Evolutionary conservation across 495 filamentous ascomycete genomes (phyloP), one percentile per base, ranked within the genome.

Genomic region (Chaetomium tenue): DNA sequence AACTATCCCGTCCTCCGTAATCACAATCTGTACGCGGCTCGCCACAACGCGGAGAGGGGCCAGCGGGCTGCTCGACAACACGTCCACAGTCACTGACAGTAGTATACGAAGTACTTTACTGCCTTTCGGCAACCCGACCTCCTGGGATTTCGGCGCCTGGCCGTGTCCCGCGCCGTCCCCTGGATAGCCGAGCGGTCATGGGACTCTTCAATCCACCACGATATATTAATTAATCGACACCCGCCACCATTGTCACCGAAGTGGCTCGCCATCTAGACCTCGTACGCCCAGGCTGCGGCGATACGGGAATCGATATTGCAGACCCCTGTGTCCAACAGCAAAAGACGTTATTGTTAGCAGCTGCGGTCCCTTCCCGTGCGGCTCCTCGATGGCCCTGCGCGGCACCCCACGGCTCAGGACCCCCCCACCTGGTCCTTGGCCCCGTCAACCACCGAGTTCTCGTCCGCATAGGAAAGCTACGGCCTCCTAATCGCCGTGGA

Each of bases 221-320:
- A 66, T 69, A 71, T 65, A 71, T 65, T 44, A 44, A 72, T 72
- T 72, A 71, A 67, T 65, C 70, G 66, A 28, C 66, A 66, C 64
- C 68, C 53, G 42, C 28, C 57, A 40, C 22, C 22, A 40, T 47
- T 16, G 40, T 42, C 37, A 42, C 39, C 47, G n/a, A 13, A 23
- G 5, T 44, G 54, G 46, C 44, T 58, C 58, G 37, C n/a, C 37
- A 40, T 68, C 66, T 68, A 62, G 64, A 61, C 68, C 64, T 58
- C 47, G n/a, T 25, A 20, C 33, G 47, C 47, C 61, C 52, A 48
- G 26, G 13, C 44, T 48, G 50, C 50, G 40, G 51, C 51, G 5
- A 23, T 47, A 20, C 39, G 33, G 33, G 33, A 42, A 22, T 53
- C 63, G 58, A 65, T 59, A 60, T 61, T 55, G 47, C 63, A 56